Conservation (phyloP, 202 grass and related monocot species). For the Panicum hallii region DNA sequence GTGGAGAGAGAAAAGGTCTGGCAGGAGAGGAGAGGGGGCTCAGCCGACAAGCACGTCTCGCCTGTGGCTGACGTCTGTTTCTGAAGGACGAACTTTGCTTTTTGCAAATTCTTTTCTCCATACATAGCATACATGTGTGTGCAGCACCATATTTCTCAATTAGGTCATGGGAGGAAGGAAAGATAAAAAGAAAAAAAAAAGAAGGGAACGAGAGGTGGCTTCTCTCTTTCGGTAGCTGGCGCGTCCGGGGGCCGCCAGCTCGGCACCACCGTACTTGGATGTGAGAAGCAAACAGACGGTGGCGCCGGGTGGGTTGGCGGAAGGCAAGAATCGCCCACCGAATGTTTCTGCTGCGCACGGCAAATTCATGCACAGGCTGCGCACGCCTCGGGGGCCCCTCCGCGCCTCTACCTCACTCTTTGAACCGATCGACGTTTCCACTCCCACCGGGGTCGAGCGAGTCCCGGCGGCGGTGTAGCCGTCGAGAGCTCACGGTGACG, state of each 20-base stretch:
- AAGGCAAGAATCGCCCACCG: neutral
- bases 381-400: neutral
- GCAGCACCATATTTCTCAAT: neutral
- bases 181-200: neutral
- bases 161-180: neutral
- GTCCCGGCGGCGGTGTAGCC: too few species aligned
- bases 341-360: neutral
- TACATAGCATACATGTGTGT: neutral
- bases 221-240: constrained; percentile 54
- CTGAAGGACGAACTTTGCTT: neutral
- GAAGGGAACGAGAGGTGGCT: constrained; percentile 21
- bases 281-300: constrained; percentile 47
- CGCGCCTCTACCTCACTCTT: too few species aligned
- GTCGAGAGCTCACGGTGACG: too few species aligned
- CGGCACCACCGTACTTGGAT: constrained; percentile 45
- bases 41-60: too few species aligned
- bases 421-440: neutral
- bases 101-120: neutral
- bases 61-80: too few species aligned
- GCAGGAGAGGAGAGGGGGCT: too few species aligned
- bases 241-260: constrained; percentile 32
- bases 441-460: too few species aligned
- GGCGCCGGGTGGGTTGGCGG: constrained; percentile 39
- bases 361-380: neutral
- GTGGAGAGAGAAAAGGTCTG: neutral